Base-by-base conservation (phyloP, 768 basidiomycete species). In the Phaffia tasmanica region DNA sequence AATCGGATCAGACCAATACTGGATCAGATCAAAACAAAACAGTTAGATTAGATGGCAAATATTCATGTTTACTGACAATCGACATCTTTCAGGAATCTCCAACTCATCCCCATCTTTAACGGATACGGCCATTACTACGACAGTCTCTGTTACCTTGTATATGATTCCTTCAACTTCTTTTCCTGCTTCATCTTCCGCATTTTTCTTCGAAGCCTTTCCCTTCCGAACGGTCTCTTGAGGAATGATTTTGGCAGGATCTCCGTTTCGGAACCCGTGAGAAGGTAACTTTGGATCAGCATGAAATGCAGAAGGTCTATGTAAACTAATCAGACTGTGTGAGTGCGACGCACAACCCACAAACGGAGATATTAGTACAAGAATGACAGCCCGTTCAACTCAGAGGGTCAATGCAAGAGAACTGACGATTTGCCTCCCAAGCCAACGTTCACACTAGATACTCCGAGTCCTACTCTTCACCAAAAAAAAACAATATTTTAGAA, bases 191-290 rank as follows among this genome's bases (percentile, higher is more conserved):
- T 74, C 73, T 42, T 74, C 55, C 25, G 69, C 72, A 29, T 35
- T 67, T 61, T 57, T 62, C 27, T 54, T 32, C 23, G 16, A 48
- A 9, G 27, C 49, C 25, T 66, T 68, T 21, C 64, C 68, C 35
- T 70, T 70, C 27, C 69, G 51, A 30, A 64, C 53, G 3, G 72
- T 74, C 0, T 83, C 77, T 74, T 88, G 83, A 16, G 87, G 82
- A 73, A 93, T 89, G 42, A 95, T 85, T 29, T 87, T 80, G 5
- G 89, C 91, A 32, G 93, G 80, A 76, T 98, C 93, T 18, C 94
- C 94, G 14, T 88, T 84, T 86, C 89, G 83, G 71, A 97, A 84
- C 0, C 83, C 86, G 77, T 97, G 92, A 1, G 92, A 86, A 8
- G 92, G 91, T 71, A 95, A 88, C 0, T 81, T 65, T 0, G 83